Evolutionary conservation across 192 early-diverging fungal species (phyloP).

Genomic region (Backusella australiensis): DNA sequence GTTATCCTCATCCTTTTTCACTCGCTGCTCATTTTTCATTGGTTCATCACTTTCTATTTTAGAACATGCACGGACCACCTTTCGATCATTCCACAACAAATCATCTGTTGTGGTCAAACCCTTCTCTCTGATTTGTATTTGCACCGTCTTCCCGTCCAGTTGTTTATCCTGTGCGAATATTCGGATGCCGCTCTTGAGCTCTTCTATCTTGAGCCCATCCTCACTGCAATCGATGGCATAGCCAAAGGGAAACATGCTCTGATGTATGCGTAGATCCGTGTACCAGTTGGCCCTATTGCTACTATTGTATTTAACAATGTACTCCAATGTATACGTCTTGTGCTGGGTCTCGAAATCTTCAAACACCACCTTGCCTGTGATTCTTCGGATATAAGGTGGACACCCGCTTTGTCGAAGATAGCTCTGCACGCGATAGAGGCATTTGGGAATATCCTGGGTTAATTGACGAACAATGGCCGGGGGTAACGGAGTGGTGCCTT

Average conservation of each 20-base stretch:
- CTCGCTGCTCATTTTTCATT: background rate
- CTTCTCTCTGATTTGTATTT: background rate
- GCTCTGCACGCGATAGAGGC: slow-evolving; percentile 36
- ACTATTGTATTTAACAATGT: slow-evolving; percentile 21
- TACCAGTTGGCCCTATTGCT: slow-evolving; percentile 20
- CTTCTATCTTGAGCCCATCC: slow-evolving; percentile 31
- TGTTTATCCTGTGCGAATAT: slow-evolving; percentile 25
- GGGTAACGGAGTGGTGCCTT: slow-evolving; percentile 39
- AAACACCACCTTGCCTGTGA: slow-evolving; percentile 33
- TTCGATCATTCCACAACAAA: background rate
- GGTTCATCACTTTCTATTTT: background rate
- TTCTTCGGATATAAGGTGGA: slow-evolving; percentile 41
- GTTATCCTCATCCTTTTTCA: background rate
- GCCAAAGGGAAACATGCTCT: slow-evolving; percentile 43
- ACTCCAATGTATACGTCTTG: slow-evolving; percentile 36
- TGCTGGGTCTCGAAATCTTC: slow-evolving; percentile 39
- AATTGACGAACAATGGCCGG: slow-evolving; percentile 37
- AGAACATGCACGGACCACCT: background rate
- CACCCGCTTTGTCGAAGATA: slow-evolving; percentile 42
- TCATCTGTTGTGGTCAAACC: background rate
- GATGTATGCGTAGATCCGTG: slow-evolving; percentile 41
- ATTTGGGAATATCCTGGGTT: slow-evolving; percentile 37
- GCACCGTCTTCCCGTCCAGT: slow-evolving; percentile 20
- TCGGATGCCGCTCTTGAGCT: slow-evolving; percentile 38
- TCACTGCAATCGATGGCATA: slow-evolving; percentile 36